phyloP scores from a whole-genome alignment of 2,329 filamentous ascomycete species.

The Botrytis squamosa region DNA sequence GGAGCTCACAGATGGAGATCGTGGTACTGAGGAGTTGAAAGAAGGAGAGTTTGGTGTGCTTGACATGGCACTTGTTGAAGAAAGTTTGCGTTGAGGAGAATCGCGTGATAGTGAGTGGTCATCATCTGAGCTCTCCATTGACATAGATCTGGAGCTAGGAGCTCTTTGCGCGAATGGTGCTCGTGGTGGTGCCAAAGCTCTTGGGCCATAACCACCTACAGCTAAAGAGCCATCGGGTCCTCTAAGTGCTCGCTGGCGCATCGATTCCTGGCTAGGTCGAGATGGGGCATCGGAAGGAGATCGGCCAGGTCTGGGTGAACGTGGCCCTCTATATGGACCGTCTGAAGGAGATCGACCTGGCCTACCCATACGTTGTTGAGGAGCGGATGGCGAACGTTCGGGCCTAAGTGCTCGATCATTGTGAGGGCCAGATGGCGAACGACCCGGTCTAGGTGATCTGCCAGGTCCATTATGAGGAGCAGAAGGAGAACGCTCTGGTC shows the following conservation, averaged over 20 bases:
- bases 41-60: slow-evolving; percentile 64
- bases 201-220: slow-evolving; percentile 40
- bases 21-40: slow-evolving; percentile 54
- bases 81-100: slow-evolving; percentile 72
- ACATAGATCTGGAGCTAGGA: slow-evolving; percentile 61
- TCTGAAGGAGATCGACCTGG: slow-evolving; percentile 11
- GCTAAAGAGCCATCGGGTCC: slow-evolving; percentile 31
- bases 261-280: slow-evolving; percentile 35
- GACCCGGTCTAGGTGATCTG: slow-evolving; percentile 2
- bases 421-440: slow-evolving; percentile 4
- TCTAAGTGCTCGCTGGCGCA: slow-evolving; percentile 32
- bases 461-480: slow-evolving; percentile 1
- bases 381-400: slow-evolving; percentile 18
- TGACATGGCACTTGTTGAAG: slow-evolving; percentile 65
- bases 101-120: slow-evolving; percentile 57
- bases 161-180: slow-evolving; percentile 47
- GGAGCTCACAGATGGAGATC: slow-evolving; percentile 83
- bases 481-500: slow-evolving; percentile 16
- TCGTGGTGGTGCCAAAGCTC: slow-evolving; percentile 46
- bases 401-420: slow-evolving; percentile 5
- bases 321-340: slow-evolving; percentile 41
- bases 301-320: slow-evolving; percentile 22
- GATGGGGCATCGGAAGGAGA: slow-evolving; percentile 29
- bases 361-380: slow-evolving; percentile 15
- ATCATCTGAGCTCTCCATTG: slow-evolving; percentile 67